Percentiles rank a stretch among this genome's conserved stretches.
Evolutionary conservation across 2,329 filamentous ascomycete genomes (phyloP).

Genomic region (Cercospora zeae-maydis): DNA sequence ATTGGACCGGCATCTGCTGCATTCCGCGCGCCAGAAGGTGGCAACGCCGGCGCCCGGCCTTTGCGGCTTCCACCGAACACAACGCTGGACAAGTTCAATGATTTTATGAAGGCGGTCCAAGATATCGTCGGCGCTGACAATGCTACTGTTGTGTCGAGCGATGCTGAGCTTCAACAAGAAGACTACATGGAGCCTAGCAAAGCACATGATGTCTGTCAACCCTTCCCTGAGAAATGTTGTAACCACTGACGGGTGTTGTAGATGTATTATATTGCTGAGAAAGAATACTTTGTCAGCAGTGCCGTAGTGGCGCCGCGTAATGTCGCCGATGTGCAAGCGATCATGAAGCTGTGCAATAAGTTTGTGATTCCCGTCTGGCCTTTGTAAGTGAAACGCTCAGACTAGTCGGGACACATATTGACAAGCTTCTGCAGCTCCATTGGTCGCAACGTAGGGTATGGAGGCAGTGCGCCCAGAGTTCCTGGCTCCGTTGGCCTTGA

Average conservation of each 20-base stretch:
- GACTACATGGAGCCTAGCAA: constrained; percentile 24
- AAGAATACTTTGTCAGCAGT: constrained; percentile 46
- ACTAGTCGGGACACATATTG: background rate
- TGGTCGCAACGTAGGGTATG: constrained; percentile 53
- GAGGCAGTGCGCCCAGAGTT: constrained; percentile 53
- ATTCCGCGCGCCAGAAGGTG: constrained; percentile 16
- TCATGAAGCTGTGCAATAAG: constrained; percentile 48
- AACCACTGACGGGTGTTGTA: background rate
- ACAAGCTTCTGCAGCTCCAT: constrained; percentile 35
- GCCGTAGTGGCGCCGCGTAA: constrained; percentile 40
- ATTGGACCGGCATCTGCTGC: constrained; percentile 6
- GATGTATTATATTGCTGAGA: constrained; percentile 38
- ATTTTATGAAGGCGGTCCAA: constrained; percentile 13
- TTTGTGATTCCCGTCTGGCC: constrained; percentile 49
- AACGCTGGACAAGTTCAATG: constrained; percentile 14
- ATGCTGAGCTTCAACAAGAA: constrained; percentile 27
- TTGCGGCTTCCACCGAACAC: constrained; percentile 19
- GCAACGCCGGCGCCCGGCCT: constrained; percentile 8
- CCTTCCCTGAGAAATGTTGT: constrained; percentile 23
- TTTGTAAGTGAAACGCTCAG: constrained; percentile 26
- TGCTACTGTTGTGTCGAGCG: constrained; percentile 28
- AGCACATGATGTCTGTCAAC: constrained; percentile 18
- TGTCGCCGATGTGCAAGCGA: constrained; percentile 46
- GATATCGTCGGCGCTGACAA: constrained; percentile 20
- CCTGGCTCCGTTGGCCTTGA: constrained; percentile 52